Percentiles rank a stretch among this genome's conserved stretches.
phyloP scores from a whole-genome alignment of 139 green algal species.

The Chlorella sp. region DNA sequence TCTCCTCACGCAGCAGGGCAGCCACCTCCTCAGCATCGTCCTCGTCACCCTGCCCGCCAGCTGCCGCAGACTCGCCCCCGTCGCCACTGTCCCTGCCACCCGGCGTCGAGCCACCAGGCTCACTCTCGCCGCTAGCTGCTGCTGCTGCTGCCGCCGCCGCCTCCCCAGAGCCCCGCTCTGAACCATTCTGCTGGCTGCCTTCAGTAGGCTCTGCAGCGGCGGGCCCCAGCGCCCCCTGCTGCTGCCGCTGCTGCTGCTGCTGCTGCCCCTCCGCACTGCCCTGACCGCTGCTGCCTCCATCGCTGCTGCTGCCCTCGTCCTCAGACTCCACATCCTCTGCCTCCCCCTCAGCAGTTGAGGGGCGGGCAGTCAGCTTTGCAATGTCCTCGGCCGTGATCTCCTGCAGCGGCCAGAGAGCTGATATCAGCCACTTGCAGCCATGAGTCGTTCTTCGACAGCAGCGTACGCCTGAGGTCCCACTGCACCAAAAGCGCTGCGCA shows the following conservation, averaged over 20 bases:
- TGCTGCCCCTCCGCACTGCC: neutral
- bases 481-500: no score
- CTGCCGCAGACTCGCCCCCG: conserved; percentile 44
- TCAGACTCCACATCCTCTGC: neutral
- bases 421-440: no score
- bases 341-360: conserved; percentile 25
- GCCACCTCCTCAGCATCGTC: conserved; percentile 54
- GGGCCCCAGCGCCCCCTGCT: neutral
- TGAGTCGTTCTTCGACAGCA: no score
- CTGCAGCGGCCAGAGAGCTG: neutral
- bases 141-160: neutral
- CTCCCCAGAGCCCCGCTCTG: no score
- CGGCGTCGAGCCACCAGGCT: neutral
- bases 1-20: conserved; percentile 59
- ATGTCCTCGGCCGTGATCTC: conserved; percentile 62
- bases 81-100: conserved; percentile 39
- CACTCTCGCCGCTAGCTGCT: neutral
- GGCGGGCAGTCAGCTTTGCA: conserved; percentile 58
- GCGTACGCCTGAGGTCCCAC: no score
- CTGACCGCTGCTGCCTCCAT: neutral
- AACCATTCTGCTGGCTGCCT: neutral
- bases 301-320: neutral
- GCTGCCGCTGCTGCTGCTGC: conserved; percentile 4
- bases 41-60: neutral
- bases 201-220: conserved; percentile 18